Evolutionary conservation across 169 alveolate genomes (phyloP).

Genomic region (Amoebophrya sp.): DNA sequence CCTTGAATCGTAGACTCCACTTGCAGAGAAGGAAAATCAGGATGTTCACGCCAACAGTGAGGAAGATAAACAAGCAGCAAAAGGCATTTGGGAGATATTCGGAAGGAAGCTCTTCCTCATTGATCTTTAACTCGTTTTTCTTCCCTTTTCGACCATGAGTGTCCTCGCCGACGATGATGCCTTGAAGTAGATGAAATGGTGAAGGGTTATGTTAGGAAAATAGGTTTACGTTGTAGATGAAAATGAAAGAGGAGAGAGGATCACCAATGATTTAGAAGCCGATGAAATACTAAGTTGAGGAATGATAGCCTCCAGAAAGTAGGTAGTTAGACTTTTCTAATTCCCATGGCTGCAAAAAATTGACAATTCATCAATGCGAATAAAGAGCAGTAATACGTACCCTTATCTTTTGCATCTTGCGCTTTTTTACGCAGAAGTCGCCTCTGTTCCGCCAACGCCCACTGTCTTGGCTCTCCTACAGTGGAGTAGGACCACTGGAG

Average conservation of each 20-base stretch:
- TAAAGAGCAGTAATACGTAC: too few relatives aligned
- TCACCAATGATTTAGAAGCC: too few relatives aligned
- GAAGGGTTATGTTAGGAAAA: too few relatives aligned
- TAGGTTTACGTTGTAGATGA: too few relatives aligned
- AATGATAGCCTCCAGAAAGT: too few relatives aligned
- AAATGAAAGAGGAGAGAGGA: too few relatives aligned
- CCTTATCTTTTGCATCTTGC: not conserved
- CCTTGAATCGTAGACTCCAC: not conserved
- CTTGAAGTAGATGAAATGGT: not conserved
- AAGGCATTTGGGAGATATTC: not conserved
- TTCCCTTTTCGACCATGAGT: not conserved
- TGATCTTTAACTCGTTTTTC: not conserved
- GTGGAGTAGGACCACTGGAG: not conserved
- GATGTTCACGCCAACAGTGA: not conserved
- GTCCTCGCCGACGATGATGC: not conserved
- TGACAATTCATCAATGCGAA: too few relatives aligned
- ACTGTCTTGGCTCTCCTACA: not conserved
- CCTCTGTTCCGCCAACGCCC: slow-evolving; percentile 25
- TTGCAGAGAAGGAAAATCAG: not conserved
- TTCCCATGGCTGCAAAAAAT: too few relatives aligned
- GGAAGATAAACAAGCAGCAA: not conserved
- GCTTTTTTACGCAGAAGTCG: not conserved
- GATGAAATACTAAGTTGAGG: too few relatives aligned
- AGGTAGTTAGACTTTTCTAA: too few relatives aligned
- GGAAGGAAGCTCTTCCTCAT: not conserved